phyloP scores from a whole-genome alignment of 352 stramenopile genomes.

The Globisporangium takayamanum region DNA sequence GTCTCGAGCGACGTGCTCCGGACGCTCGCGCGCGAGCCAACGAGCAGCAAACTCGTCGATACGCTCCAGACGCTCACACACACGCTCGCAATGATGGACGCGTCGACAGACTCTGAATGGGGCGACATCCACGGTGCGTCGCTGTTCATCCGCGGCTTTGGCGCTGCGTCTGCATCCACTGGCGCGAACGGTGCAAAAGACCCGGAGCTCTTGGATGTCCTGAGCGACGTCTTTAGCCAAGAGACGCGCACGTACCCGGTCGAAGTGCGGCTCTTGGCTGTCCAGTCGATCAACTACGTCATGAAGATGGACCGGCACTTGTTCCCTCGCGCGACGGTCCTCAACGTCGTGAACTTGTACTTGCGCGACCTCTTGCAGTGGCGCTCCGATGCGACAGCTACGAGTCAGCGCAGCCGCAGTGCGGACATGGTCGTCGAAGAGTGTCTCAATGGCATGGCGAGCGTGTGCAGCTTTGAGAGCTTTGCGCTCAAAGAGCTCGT shows the following conservation, averaged over 20 bases:
- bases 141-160: conserved; percentile 58
- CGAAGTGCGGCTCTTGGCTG: conserved; percentile 49
- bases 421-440: conserved; percentile 76
- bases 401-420: conserved; percentile 16
- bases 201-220: conserved; percentile 41
- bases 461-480: conserved; percentile 47
- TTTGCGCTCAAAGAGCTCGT: conserved; percentile 51
- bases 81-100: conserved; percentile 81
- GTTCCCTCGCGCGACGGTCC: conserved; percentile 37
- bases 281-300: conserved; percentile 84
- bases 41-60: conserved; percentile 44
- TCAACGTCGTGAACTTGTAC: conserved; percentile 51
- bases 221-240: conserved; percentile 47
- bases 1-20: conserved; percentile 59
- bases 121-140: conserved; percentile 38
- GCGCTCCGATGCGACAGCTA: conserved; percentile 7
- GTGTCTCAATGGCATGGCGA: conserved; percentile 65
- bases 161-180: conserved; percentile 15
- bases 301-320: conserved; percentile 75
- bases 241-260: conserved; percentile 26
- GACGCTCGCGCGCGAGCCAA: conserved; percentile 43
- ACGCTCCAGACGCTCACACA: conserved; percentile 76
- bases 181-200: conserved; percentile 40
- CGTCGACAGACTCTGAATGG: conserved; percentile 69
- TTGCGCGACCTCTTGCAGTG: conserved; percentile 39